Evolutionary conservation across 495 filamentous ascomycete genomes (phyloP).

Genomic region (Aspergillus carlsbadensis): DNA sequence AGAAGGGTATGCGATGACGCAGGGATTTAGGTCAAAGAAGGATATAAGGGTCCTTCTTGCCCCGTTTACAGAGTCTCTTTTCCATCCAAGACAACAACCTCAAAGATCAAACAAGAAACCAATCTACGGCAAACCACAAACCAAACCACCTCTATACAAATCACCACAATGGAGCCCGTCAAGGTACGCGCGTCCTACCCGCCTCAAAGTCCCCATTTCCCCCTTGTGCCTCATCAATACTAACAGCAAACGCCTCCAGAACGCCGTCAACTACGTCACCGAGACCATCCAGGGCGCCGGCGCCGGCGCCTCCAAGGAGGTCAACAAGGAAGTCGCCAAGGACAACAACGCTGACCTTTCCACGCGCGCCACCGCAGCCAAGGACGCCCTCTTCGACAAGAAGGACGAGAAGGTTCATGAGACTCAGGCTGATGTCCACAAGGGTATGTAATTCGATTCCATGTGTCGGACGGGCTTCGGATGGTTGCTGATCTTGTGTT

Average conservation of each 20-base stretch:
- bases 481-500: no score
- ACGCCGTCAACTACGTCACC: background rate
- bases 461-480: no score
- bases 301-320: background rate
- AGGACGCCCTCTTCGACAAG: conserved; percentile 1
- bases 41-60: no score
- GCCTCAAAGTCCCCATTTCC: background rate
- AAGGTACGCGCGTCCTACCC: background rate
- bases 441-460: background rate
- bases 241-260: background rate
- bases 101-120: no score
- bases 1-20: no score
- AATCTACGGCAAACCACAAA: no score
- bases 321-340: background rate
- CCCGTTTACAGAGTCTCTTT: no score
- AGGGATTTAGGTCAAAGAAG: no score
- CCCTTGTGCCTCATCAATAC: no score
- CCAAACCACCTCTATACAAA: background rate
- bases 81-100: no score
- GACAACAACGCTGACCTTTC: background rate
- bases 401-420: conserved; percentile 1
- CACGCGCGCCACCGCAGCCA: background rate
- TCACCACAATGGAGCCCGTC: background rate
- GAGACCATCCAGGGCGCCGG: background rate
- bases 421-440: background rate